phyloP scores from a whole-genome alignment of 116 monocot genomes.

The Thalassia testudinum region DNA sequence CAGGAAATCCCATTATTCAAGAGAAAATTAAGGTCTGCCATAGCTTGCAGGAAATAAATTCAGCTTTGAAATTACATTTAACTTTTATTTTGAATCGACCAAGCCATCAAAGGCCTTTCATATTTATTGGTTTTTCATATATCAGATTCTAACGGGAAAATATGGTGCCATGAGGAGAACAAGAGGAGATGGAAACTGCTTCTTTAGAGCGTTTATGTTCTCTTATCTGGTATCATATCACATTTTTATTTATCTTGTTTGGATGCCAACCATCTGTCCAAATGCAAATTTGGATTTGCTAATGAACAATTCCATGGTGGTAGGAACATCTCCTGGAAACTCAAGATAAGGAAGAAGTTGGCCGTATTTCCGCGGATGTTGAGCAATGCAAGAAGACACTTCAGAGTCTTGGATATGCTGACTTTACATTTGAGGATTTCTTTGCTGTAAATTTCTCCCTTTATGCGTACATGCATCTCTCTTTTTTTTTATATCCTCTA shows the following conservation, averaged over 20 bases:
- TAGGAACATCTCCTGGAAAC: conserved; percentile 88
- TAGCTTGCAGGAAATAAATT: background rate
- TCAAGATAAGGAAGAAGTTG: conserved; percentile 63
- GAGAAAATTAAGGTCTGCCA: conserved; percentile 80
- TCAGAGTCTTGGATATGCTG: conserved; percentile 67
- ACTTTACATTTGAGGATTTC: conserved; percentile 95
- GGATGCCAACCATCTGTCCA: too few relatives aligned
- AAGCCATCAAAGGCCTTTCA: too few relatives aligned
- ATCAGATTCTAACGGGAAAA: conserved; percentile 65
- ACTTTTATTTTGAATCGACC: too few relatives aligned
- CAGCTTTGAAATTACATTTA: too few relatives aligned
- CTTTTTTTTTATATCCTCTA: too few relatives aligned
- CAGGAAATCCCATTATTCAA: conserved; percentile 57
- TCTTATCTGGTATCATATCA: conserved; percentile 57
- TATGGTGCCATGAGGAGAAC: conserved; percentile 56
- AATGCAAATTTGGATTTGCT: too few relatives aligned
- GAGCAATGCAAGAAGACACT: conserved; percentile 70
- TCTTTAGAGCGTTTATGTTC: conserved; percentile 88
- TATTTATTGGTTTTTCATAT: conserved; percentile 3
- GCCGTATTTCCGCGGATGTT: conserved; percentile 36
- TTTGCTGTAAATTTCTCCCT: conserved; percentile 34
- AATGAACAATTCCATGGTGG: too few relatives aligned
- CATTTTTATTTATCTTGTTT: too few relatives aligned
- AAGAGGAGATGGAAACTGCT: conserved; percentile 83
- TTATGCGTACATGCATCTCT: too few relatives aligned